Evolutionary conservation across 768 basidiomycete species (phyloP).

Genomic region (Tulasnella sp.): DNA sequence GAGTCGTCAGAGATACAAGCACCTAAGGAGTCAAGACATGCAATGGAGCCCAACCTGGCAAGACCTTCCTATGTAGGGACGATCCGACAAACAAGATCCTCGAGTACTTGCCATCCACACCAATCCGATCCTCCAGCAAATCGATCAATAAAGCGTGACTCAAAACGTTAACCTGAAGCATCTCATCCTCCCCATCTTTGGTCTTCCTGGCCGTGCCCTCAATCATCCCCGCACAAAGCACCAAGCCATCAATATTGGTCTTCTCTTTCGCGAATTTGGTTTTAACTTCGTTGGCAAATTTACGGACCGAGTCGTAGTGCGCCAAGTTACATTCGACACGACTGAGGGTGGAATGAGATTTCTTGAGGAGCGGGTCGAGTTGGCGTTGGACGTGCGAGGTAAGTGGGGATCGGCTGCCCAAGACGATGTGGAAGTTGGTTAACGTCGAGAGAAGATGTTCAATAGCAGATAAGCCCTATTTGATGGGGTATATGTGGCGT

Average conservation of each 20-base stretch:
- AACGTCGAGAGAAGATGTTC: neutral
- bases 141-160: slow-evolving; percentile 22
- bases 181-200: slow-evolving; percentile 21
- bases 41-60: slow-evolving; percentile 12
- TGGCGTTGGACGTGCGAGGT: neutral
- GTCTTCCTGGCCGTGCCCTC: neutral
- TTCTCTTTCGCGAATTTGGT: slow-evolving; percentile 15
- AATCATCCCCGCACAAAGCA: slow-evolving; percentile 22
- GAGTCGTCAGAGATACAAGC: neutral
- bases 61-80: slow-evolving; percentile 16
- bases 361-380: slow-evolving; percentile 9
- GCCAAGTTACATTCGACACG: slow-evolving; percentile 16
- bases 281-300: slow-evolving; percentile 12
- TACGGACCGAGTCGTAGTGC: slow-evolving; percentile 10
- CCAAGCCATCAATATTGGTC: slow-evolving; percentile 18
- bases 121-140: slow-evolving; percentile 17
- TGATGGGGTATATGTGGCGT: neutral
- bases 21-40: neutral
- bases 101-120: neutral
- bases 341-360: slow-evolving; percentile 14
- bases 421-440: slow-evolving; percentile 2
- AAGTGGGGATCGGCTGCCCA: slow-evolving; percentile 8
- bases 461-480: slow-evolving; percentile 4
- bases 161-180: slow-evolving; percentile 22
- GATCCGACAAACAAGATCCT: slow-evolving; percentile 20